These are phyloP conservation scores for Pseudocercospora musae DNA, from an alignment of 2,329 filamentous ascomycete species.

Conservation along the genomic window DNA sequence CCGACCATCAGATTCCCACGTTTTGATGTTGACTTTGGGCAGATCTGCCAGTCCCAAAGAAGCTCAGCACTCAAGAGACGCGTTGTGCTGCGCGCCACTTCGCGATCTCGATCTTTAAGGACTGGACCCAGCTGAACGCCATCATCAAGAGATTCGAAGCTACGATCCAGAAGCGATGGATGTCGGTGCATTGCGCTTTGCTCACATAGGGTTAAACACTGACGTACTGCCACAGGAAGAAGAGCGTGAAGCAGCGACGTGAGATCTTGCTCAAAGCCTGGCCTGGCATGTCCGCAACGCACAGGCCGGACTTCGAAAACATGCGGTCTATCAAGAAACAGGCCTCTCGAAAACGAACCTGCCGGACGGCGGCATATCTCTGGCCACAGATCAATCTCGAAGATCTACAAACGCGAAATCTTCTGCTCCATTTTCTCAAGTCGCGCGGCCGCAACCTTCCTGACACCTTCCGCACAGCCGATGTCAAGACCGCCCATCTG, in stretches of 20 bases:
- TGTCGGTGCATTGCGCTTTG: conserved; percentile 9
- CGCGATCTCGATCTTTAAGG: conserved; percentile 35
- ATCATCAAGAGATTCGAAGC: conserved; percentile 52
- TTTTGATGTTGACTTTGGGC: not conserved
- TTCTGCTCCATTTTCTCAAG: conserved; percentile 52
- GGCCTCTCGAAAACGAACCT: conserved; percentile 16
- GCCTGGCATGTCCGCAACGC: conserved; percentile 49
- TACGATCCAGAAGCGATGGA: conserved; percentile 54
- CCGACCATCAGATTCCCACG: not conserved
- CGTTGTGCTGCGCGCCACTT: conserved; percentile 21
- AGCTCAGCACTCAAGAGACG: conserved; percentile 23
- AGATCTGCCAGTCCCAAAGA: conserved; percentile 24
- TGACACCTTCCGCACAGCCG: conserved; percentile 47
- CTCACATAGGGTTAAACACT: not conserved
- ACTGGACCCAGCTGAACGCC: conserved; percentile 37
- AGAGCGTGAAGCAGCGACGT: conserved; percentile 46
- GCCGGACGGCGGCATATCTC: conserved; percentile 38
- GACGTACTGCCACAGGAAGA: conserved; percentile 40
- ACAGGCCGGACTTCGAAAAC: conserved; percentile 52
- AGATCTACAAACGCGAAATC: conserved; percentile 47
- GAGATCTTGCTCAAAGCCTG: conserved; percentile 48
- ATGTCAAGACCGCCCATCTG: conserved; percentile 38
- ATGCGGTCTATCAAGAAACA: conserved; percentile 28
- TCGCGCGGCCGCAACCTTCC: conserved; percentile 50
- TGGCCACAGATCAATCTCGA: conserved; percentile 59